Base-by-base conservation (phyloP, 192 early-diverging fungal genomes). In the Coemansia sp. region DNA sequence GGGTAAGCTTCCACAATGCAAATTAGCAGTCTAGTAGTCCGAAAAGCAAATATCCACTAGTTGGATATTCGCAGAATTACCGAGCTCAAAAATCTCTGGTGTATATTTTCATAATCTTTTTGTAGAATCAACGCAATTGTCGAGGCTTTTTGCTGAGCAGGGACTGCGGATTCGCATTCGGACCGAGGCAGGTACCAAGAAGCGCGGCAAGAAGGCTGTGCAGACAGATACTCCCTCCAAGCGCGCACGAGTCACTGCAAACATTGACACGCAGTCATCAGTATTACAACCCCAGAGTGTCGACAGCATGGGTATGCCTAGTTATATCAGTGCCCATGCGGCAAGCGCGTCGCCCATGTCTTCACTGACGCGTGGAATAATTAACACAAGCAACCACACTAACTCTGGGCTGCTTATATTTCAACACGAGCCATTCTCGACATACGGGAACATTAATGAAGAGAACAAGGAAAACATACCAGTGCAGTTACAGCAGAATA, bases 121-220 rank as follows among this genome's bases (percentile, higher is more conserved):
- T 62, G 36, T 70, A 59, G 93, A 95, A 67, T 94, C 92, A 0
- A 95, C 95, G 0, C 85, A 82, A 61, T 69, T 97, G n/a, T 94
- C 94, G 11, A 84, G 90, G 61, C 85, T 90, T 17, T 96, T 98
- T 88, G 93, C 95, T 20, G 93, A 95, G 54, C 95, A 98, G 72
- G 95, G 95, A 0, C 75, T 98, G 42, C 93, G 94, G 65, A 95
- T 98, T 60, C 86, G 95, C 53, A 95, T 97, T 55, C 86, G 94
- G 27, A 97, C 94, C 61, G 95, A 97, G 79, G 84, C 88, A 21
- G 82, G 86, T 5, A 78, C 81, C 10, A 77, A 75, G 39, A 83
- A 83, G 57, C 72, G 79, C 0, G 70, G 67, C 59, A 78, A 62
- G 33, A 72, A 68, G 53, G 6, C 61, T 0, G 24, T 29, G 20